Percentiles rank a stretch among this genome's conserved stretches.
Conservation (phyloP, 331 rosid genomes). For the Erythrophleum ivorense region DNA sequence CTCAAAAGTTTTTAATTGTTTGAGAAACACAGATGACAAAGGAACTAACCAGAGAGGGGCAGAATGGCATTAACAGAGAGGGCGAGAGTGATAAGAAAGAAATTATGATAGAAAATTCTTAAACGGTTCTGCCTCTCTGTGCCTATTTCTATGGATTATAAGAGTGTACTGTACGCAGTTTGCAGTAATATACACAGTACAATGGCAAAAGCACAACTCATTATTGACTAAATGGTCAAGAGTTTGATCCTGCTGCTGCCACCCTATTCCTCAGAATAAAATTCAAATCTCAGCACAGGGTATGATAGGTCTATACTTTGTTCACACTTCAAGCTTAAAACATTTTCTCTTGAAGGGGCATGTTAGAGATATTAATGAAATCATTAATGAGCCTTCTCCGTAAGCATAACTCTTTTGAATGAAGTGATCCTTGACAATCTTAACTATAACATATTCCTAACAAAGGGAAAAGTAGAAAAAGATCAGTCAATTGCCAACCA, state of each 20-base stretch:
- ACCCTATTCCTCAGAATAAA: neutral
- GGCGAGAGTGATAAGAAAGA: neutral
- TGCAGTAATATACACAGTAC: neutral
- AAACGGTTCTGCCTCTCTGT: neutral
- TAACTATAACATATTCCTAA: neutral
- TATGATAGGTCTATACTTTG: neutral
- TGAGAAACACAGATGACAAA: neutral
- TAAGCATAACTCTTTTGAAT: neutral
- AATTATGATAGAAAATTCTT: neutral
- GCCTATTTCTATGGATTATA: neutral
- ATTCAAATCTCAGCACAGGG: neutral
- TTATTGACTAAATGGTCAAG: neutral
- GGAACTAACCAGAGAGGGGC: neutral
- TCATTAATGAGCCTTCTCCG: neutral
- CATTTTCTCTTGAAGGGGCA: neutral
- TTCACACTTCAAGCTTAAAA: neutral
- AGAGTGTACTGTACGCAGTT: neutral
- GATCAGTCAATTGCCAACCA: constrained; percentile 14
- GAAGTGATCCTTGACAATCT: neutral
- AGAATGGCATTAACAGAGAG: neutral
- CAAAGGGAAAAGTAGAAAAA: neutral
- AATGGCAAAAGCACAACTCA: neutral
- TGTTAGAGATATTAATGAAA: neutral
- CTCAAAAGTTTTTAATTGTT: neutral
- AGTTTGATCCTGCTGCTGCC: neutral